Evolutionary conservation across 768 basidiomycete species (phyloP).

Genomic region (Naganishia friedmannii): DNA sequence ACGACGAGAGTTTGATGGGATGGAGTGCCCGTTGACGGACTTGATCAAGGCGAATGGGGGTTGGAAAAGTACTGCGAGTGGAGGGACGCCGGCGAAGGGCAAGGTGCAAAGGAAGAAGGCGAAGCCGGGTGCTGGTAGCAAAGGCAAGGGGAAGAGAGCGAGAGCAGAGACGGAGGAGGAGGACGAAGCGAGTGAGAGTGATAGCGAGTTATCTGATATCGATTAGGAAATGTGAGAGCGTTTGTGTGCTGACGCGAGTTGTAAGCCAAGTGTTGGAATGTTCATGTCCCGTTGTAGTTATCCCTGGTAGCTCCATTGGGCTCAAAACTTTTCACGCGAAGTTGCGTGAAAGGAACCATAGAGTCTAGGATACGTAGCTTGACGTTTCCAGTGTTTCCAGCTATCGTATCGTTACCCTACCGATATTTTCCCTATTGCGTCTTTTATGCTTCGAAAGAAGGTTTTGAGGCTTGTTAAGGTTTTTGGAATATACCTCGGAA

Average conservation of each 20-base stretch:
- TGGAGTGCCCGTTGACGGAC: conserved; percentile 28
- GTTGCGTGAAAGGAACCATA: too few species aligned
- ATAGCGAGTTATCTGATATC: conserved; percentile 22
- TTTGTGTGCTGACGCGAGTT: background rate
- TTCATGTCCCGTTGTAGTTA: too few species aligned
- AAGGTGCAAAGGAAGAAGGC: conserved; percentile 16
- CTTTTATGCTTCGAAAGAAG: background rate
- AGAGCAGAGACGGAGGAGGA: conserved; percentile 15
- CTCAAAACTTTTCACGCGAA: too few species aligned
- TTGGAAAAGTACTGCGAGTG: conserved; percentile 13
- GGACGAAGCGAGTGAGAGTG: conserved; percentile 17
- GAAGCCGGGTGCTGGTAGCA: background rate
- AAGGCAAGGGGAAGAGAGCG: conserved; percentile 24
- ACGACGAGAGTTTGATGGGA: conserved; percentile 22
- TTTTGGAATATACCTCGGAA: background rate
- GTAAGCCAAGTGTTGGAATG: background rate
- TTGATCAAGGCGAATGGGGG: conserved; percentile 27
- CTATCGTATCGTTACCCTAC: too few species aligned
- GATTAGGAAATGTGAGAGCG: background rate
- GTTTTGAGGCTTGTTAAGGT: conserved; percentile 3
- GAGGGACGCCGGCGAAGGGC: conserved; percentile 1
- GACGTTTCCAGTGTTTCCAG: too few species aligned
- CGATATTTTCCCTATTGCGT: too few species aligned
- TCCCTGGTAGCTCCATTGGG: too few species aligned
- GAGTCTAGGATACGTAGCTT: too few species aligned